These are phyloP conservation scores for Theileria sp. DNA, from an alignment of 169 alveolate species.

Conservation along the genomic window DNA sequence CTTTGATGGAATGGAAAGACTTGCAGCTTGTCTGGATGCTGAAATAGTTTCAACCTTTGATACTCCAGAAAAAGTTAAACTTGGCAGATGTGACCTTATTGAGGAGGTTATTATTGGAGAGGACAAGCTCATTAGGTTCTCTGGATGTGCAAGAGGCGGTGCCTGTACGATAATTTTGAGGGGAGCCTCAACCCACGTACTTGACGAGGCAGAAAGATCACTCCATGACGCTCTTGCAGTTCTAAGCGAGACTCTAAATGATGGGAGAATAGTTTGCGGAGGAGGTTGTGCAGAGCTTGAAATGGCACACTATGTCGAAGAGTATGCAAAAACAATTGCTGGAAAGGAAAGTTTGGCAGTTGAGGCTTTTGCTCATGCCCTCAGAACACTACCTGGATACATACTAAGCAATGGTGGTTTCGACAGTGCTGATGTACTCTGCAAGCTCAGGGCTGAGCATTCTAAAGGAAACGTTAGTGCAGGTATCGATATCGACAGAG, in stretches of 20 bases:
- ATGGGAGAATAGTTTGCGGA: constrained; percentile 92
- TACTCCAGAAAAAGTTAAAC: constrained; percentile 87
- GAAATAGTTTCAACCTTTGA: constrained; percentile 98
- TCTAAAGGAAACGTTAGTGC: constrained; percentile 85
- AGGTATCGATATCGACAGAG: constrained; percentile 91
- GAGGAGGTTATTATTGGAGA: constrained; percentile 98
- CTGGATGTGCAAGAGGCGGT: constrained; percentile 92
- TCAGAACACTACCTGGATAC: constrained; percentile 95
- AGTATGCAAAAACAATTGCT: constrained; percentile 88
- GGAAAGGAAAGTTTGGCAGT: constrained; percentile 97
- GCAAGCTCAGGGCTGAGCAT: constrained; percentile 94
- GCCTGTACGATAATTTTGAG: constrained; percentile 97
- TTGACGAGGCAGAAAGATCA: constrained; percentile 99
- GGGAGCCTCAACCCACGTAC: constrained; percentile 98
- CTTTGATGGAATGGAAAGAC: constrained; percentile 99
- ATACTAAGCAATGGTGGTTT: constrained; percentile 97
- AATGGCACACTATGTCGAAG: constrained; percentile 97
- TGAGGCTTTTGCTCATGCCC: constrained; percentile 97
- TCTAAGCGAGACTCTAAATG: constrained; percentile 91
- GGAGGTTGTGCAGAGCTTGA: constrained; percentile 98
- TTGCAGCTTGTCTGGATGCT: constrained; percentile 97
- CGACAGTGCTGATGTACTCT: constrained; percentile 96
- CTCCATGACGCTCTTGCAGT: constrained; percentile 99
- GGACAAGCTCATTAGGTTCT: constrained; percentile 94
- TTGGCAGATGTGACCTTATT: constrained; percentile 94